These are phyloP conservation scores for Hawksworthiomyces lignivorus DNA, from an alignment of 2,329 filamentous ascomycete species.

Conservation along the genomic window DNA sequence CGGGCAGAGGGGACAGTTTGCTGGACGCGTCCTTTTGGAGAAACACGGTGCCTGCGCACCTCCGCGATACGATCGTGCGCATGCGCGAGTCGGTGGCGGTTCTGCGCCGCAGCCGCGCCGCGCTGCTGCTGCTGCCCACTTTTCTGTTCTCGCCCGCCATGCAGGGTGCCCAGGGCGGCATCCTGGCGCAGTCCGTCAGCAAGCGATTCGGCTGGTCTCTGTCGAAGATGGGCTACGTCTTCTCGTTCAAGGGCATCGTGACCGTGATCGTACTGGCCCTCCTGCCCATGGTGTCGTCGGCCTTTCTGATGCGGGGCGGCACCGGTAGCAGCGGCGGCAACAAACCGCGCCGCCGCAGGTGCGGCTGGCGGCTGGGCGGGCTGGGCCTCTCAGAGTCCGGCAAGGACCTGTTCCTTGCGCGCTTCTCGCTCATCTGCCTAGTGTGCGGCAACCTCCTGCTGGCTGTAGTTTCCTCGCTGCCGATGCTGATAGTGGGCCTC, in stretches of 20 bases:
- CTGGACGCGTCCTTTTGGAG: constrained; percentile 12
- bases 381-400: constrained; percentile 22
- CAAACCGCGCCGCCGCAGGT: background rate
- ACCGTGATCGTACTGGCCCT: constrained; percentile 28
- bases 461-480: constrained; percentile 11
- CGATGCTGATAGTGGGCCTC: constrained; percentile 17
- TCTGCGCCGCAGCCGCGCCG: constrained; percentile 28
- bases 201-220: constrained; percentile 37
- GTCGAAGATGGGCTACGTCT: constrained; percentile 32
- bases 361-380: no score
- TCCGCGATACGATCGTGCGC: constrained; percentile 24
- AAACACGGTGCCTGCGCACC: constrained; percentile 20
- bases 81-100: constrained; percentile 22
- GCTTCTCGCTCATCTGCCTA: constrained; percentile 16
- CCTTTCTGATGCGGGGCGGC: constrained; percentile 16
- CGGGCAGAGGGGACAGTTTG: no score
- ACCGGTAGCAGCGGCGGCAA: background rate
- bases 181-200: constrained; percentile 34
- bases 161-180: constrained; percentile 26
- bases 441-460: constrained; percentile 17
- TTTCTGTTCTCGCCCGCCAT: constrained; percentile 32
- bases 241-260: constrained; percentile 33
- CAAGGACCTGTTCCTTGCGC: constrained; percentile 20
- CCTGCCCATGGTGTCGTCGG: constrained; percentile 29
- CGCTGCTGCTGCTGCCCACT: constrained; percentile 29